phyloP scores from a whole-genome alignment of 2,329 filamentous ascomycete genomes.

The Penicillium sp. region DNA sequence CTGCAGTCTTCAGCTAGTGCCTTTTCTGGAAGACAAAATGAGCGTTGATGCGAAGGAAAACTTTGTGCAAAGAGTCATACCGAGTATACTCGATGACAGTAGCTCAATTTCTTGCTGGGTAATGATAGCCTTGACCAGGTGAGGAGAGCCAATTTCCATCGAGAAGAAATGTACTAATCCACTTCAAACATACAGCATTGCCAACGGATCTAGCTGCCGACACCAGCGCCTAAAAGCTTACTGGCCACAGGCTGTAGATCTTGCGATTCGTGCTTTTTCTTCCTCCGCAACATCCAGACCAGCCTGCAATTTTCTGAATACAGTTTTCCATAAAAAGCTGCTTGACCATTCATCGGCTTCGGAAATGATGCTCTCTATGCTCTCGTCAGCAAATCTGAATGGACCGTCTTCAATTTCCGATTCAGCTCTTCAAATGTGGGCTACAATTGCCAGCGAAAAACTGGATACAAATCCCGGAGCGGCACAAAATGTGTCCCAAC shows the following conservation, averaged over 20 bases:
- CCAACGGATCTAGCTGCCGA: constrained; percentile 29
- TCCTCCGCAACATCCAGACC: constrained; percentile 67
- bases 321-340: constrained; percentile 61
- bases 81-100: constrained; percentile 64
- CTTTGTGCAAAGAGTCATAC: constrained; percentile 54
- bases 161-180: not conserved
- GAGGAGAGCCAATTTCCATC: constrained; percentile 24
- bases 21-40: constrained; percentile 45
- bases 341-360: constrained; percentile 61
- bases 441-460: constrained; percentile 59
- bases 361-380: constrained; percentile 64
- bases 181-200: constrained; percentile 27
- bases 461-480: constrained; percentile 63
- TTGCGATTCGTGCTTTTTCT: constrained; percentile 64
- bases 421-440: constrained; percentile 68
- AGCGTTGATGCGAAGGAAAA: constrained; percentile 49
- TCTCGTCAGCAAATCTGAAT: constrained; percentile 71
- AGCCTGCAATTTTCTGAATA: constrained; percentile 66
- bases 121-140: constrained; percentile 76
- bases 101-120: constrained; percentile 67
- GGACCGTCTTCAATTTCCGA: constrained; percentile 77
- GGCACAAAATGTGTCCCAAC: constrained; percentile 61
- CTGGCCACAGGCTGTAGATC: constrained; percentile 73
- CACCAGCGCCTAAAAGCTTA: constrained; percentile 39
- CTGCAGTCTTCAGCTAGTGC: constrained; percentile 50